Evolutionary conservation across 2,329 filamentous ascomycete genomes (phyloP), one percentile per base, ranked within the genome.

Genomic region (Basipetospora chlamydospora): DNA sequence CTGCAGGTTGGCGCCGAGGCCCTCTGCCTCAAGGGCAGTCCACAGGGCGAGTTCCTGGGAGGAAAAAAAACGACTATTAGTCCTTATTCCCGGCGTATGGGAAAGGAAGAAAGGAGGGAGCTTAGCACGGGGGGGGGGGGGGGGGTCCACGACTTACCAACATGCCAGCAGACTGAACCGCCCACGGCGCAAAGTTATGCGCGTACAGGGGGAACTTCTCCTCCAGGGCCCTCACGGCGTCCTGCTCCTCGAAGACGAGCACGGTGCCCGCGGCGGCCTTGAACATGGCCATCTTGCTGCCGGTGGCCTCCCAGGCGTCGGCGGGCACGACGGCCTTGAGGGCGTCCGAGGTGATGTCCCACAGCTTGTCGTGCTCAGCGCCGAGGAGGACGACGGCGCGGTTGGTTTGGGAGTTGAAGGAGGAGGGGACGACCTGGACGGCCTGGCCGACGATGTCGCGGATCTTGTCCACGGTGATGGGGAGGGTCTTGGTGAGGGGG

Each of bases 391-490:
- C 70, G 33, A 93, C 70, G 40, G 80, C 61, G 41, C 87, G 78
- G 46, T 82, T 80, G 46, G 76, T 76, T 65, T 94, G 87, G 28
- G 76, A 81, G 74, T 95, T 94, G 77, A 94, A 95, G 44, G 78
- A 76, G 36, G 73, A 80, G 28, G 87, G 87, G 2, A 79, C 67
- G 55, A 85, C 67, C 41, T 73, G 63, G 46, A 90, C 64, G 38
- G 74, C 66, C 46, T 73, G 56, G 55, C 66, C 61, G 54, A 77
- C 68, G 51, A 87, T 72, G 48, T 80, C 70, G 49, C 70, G 65
- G 10, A 28, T 17, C 38, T 60, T 56, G 46, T 67, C 64, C 25
- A 50, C 35, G 48, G 65, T 55, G 54, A 79, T 63, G 51, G 73
- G 51, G 18, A 78, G 65, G 42, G 71, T 59, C 60, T 79, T 78